phyloP scores from a whole-genome alignment of 1,284 basidiomycete species.

The Microbotryomycetes sp. region DNA sequence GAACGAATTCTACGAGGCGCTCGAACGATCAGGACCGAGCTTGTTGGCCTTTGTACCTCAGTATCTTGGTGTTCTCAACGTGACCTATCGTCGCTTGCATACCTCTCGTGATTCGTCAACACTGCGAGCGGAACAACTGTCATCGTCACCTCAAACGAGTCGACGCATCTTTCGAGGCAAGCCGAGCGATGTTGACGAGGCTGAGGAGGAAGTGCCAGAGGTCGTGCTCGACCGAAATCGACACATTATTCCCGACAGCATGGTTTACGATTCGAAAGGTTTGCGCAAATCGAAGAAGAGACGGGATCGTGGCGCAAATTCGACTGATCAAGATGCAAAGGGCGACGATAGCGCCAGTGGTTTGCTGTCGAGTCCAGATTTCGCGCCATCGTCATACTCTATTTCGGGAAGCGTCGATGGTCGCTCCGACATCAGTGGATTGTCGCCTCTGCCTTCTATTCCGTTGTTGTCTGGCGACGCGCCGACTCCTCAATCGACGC shows the following conservation, averaged over 20 bases:
- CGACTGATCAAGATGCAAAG: constrained; percentile 20
- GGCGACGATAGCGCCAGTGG: constrained; percentile 15
- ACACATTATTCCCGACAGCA: constrained; percentile 93
- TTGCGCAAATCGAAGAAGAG: constrained; percentile 17
- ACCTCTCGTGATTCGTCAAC: constrained; percentile 15
- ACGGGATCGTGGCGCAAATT: not conserved
- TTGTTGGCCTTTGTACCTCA: constrained; percentile 89
- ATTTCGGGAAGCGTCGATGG: constrained; percentile 17
- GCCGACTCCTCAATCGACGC: constrained; percentile 30
- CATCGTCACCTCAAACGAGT: constrained; percentile 1
- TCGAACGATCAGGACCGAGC: constrained; percentile 85
- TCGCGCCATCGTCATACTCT: constrained; percentile 24
- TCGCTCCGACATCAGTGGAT: constrained; percentile 9
- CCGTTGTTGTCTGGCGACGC: constrained; percentile 7
- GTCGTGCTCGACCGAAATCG: constrained; percentile 87
- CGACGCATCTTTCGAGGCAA: not conserved
- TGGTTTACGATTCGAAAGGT: constrained; percentile 46
- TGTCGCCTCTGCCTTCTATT: constrained; percentile 15
- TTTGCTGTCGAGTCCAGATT: constrained; percentile 26
- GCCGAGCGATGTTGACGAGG: constrained; percentile 12
- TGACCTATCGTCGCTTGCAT: constrained; percentile 64
- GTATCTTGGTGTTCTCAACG: constrained; percentile 96
- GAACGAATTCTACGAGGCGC: constrained; percentile 96
- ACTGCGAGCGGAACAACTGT: not conserved
- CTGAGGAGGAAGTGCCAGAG: constrained; percentile 49